Evolutionary conservation across 2,329 filamentous ascomycete species (phyloP), one percentile per base, ranked within the genome.

Genomic region (Myrmaecium sp.): DNA sequence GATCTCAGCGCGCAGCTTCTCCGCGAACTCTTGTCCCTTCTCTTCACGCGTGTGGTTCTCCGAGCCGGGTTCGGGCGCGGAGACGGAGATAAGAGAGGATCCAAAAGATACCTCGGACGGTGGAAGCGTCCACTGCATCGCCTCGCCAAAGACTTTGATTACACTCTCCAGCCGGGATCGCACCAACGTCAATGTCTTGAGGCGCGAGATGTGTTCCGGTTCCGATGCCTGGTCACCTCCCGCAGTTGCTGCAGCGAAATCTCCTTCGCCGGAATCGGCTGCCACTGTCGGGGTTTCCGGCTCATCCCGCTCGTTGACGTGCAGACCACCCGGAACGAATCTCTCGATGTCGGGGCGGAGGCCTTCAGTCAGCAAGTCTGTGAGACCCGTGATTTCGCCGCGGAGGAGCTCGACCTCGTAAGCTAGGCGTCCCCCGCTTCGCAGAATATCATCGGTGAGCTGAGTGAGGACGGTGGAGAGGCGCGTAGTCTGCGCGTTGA

Each of bases 341-440:
- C 70, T 70, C 33, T 59, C 55, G 17, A 93, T 69, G 38, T 92
- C 79, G 4, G 71, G 62, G 24, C 69, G 67, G 22, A 93, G 52
- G 0, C 64, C 69, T 36, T 84, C 78, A 4, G 72, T 69, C 39
- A 95, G 57, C 2, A 75, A 66, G 45, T 94, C 84, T 1, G 74
- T 72, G 18, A 94, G 58, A n/a, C 77, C 66, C 24, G 83, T 55
- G 3, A 82, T 78, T 52, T 94, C 84, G 35, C 84, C 84, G n/a
- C 83, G 70, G 25, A 95, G 54, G 11, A 95, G 67, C 52, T 95
- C 86, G 12, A 95, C 86, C 52, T 95, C 81, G 45, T 98, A 98
- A 12, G 84, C 82, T 30, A 98, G 58, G 4, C 86, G 68, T 36
- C 80, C 82, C 14, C 84, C 81, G 42, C 81, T 84, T 30, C 89